phyloP scores from a whole-genome alignment of 2,329 filamentous ascomycete genomes.

The Penicillium expansum region DNA sequence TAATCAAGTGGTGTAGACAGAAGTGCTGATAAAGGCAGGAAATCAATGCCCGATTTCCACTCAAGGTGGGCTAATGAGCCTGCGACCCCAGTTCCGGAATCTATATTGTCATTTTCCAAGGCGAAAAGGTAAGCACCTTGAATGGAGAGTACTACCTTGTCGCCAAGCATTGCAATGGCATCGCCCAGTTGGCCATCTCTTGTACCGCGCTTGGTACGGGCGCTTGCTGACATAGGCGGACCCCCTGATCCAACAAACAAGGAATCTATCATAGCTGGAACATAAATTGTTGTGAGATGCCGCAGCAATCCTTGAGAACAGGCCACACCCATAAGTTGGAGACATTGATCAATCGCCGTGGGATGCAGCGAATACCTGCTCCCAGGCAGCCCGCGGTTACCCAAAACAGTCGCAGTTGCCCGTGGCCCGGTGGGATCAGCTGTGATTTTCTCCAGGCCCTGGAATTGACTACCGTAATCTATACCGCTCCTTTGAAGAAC shows the following conservation, averaged over 20 bases:
- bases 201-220: not conserved
- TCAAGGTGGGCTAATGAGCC: constrained; percentile 1
- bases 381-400: not conserved
- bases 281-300: not conserved
- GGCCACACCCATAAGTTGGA: constrained; percentile 14
- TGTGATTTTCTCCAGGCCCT: not conserved
- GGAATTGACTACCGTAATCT: constrained; percentile 6
- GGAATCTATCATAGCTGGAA: constrained; percentile 9
- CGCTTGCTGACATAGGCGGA: not conserved
- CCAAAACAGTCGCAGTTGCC: not conserved
- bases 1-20: not conserved
- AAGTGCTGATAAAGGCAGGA: not conserved
- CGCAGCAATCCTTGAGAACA: constrained; percentile 5
- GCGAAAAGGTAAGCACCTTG: constrained; percentile 2
- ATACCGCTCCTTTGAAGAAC: not conserved
- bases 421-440: not conserved
- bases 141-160: not conserved
- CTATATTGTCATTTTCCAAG: not conserved
- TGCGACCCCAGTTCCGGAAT: not conserved
- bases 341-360: constrained; percentile 13
- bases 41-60: constrained; percentile 3
- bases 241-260: constrained; percentile 4
- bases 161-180: not conserved
- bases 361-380: constrained; percentile 11
- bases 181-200: constrained; percentile 1